phyloP scores from a whole-genome alignment of 768 basidiomycete genomes.

The Lyophyllum atratum region DNA sequence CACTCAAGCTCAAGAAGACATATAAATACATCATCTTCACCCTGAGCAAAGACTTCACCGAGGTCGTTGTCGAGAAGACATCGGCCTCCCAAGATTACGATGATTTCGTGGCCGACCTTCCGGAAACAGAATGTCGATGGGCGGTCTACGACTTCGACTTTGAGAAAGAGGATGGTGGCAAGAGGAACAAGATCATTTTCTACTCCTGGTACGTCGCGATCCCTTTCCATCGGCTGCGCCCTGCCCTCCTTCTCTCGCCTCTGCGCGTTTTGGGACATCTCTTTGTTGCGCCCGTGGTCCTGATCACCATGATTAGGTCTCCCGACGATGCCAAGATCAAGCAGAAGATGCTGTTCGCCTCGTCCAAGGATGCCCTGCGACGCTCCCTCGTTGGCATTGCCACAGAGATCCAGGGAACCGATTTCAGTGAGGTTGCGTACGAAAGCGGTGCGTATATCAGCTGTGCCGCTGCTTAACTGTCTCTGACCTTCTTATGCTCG shows the following conservation, averaged over 20 bases:
- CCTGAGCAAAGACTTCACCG: constrained; percentile 59
- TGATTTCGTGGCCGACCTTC: constrained; percentile 71
- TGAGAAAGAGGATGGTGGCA: constrained; percentile 69
- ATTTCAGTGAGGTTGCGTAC: constrained; percentile 68
- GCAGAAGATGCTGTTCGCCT: constrained; percentile 91
- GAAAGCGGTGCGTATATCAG: constrained; percentile 57
- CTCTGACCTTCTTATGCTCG: background rate
- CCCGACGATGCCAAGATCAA: constrained; percentile 86
- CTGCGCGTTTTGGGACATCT: background rate
- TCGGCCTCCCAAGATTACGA: constrained; percentile 60
- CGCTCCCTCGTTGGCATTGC: constrained; percentile 74
- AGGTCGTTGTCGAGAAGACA: constrained; percentile 78
- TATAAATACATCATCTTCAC: constrained; percentile 83
- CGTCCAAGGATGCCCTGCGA: constrained; percentile 82
- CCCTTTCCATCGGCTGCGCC: background rate
- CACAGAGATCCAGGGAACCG: constrained; percentile 86
- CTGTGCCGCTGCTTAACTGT: background rate
- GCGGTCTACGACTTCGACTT: constrained; percentile 94
- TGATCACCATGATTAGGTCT: constrained; percentile 58
- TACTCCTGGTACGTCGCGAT: constrained; percentile 72
- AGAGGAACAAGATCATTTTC: constrained; percentile 86
- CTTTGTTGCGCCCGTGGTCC: constrained; percentile 8
- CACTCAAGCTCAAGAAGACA: constrained; percentile 77
- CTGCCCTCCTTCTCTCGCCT: background rate
- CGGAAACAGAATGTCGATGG: constrained; percentile 77